Base-by-base conservation (phyloP, 106 monocot species). In the Dioscorea dumetorum region DNA sequence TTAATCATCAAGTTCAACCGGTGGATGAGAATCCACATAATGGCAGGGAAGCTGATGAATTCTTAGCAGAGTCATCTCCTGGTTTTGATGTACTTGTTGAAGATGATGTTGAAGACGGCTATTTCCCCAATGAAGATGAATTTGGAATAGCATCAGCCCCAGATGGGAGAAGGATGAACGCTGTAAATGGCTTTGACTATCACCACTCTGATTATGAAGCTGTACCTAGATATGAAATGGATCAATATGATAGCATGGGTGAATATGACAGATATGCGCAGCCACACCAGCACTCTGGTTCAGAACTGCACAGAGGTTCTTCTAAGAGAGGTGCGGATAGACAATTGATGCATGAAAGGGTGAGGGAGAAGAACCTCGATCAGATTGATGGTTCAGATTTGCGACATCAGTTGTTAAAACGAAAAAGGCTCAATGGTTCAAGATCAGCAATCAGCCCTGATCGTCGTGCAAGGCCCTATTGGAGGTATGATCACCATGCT, bases 61-160 rank as follows among this genome's bases (percentile, higher is more conserved):
- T 76, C 70, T 68, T 88, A 60, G 63, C 67, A 12, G 88, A 97
- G 67, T 78, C 79, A 24, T 87, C 91, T 63, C 84, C 95, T 57
- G 91, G 91, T 31, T 88, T 91, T 72, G 91, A 85, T 74, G 83
- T 85, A 63, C 76, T 80, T 20, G 81, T 73, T 4, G 83, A 84
- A 56, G 73, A 78, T 76, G 77, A 76, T 22, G 58, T 49, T 18
- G 65, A 82, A 65, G 80, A 82, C 54, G 72, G 68, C 8, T 81
- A 83, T 66, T 76, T 71, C 21, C 82, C 74, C 2, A 66, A 79
- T 54, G 83, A 78, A 70, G 78, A 83, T 33, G 78, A 81, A 0
- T 76, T 67, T 63, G 61, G 68, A 33, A 71, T 63, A 21, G 33
- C 9, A 49, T 69, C 68, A 4, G 56, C 58, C 23, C 72, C 81